Evolutionary conservation across 2,329 filamentous ascomycete genomes (phyloP).

Genomic region (Huntiella savannae): DNA sequence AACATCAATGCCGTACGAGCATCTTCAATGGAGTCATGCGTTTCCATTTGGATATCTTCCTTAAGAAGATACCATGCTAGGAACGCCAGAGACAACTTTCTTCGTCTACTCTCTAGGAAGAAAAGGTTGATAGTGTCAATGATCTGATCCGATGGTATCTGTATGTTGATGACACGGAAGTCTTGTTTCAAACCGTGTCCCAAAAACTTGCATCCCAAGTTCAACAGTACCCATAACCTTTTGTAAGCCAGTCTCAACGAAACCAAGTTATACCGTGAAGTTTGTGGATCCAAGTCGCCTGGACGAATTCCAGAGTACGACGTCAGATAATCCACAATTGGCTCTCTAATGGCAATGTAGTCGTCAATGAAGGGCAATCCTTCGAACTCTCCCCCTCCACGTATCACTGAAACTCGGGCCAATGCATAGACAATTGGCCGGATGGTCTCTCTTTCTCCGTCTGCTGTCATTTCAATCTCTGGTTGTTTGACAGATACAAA

Average conservation of each 20-base stretch:
- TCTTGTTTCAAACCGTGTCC: slow-evolving; percentile 88
- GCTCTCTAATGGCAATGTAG: slow-evolving; percentile 81
- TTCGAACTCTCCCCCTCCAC: slow-evolving; percentile 59
- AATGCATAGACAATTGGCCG: slow-evolving; percentile 78
- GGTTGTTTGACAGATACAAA: slow-evolving; percentile 86
- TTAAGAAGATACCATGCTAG: slow-evolving; percentile 79
- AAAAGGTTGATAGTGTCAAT: slow-evolving; percentile 91
- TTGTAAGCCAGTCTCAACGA: slow-evolving; percentile 88
- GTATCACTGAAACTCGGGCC: slow-evolving; percentile 78
- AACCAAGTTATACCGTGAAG: slow-evolving; percentile 67
- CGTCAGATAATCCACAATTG: slow-evolving; percentile 88
- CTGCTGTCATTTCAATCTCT: slow-evolving; percentile 90
- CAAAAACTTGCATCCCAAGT: slow-evolving; percentile 82
- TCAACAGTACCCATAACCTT: slow-evolving; percentile 90
- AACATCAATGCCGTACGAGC: slow-evolving; percentile 76
- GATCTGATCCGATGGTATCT: slow-evolving; percentile 74
- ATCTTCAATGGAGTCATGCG: slow-evolving; percentile 91
- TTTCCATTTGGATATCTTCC: slow-evolving; percentile 82
- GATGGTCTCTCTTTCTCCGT: slow-evolving; percentile 81
- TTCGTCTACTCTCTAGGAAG: slow-evolving; percentile 58
- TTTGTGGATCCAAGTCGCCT: slow-evolving; percentile 62
- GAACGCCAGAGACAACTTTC: slow-evolving; percentile 83
- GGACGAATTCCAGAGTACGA: slow-evolving; percentile 80
- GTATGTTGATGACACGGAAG: slow-evolving; percentile 95
- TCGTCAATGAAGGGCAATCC: slow-evolving; percentile 88